Conservation (phyloP, 73 alveolate species). For the Stentor coeruleus region DNA sequence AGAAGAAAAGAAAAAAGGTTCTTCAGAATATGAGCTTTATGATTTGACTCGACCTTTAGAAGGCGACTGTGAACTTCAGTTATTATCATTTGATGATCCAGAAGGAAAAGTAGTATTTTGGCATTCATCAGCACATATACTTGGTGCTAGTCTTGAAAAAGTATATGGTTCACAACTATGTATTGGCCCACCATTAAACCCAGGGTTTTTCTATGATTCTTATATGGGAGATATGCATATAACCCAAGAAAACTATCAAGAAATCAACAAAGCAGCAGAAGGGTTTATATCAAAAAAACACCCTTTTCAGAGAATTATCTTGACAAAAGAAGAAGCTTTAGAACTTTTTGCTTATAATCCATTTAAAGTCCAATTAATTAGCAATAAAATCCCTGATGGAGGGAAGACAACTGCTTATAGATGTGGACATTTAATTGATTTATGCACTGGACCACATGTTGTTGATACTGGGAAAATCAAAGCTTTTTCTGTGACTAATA, state of each 20-base stretch:
- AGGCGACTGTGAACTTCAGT: slow-evolving; percentile 96
- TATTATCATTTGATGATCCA: slow-evolving; percentile 90
- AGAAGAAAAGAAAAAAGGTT: slow-evolving; percentile 51
- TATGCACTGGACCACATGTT: slow-evolving; percentile 99
- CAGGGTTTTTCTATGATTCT: slow-evolving; percentile 99
- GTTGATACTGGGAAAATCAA: slow-evolving; percentile 94
- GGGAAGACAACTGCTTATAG: slow-evolving; percentile 96
- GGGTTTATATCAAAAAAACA: slow-evolving; percentile 78
- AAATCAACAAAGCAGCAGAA: slow-evolving; percentile 83
- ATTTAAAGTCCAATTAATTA: slow-evolving; percentile 94
- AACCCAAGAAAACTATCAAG: slow-evolving; percentile 79
- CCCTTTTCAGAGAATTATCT: slow-evolving; percentile 90
- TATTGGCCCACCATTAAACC: slow-evolving; percentile 98
- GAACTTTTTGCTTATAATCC: slow-evolving; percentile 96
- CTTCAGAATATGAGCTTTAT: slow-evolving; percentile 46
- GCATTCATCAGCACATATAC: slow-evolving; percentile 99
- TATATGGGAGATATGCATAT: slow-evolving; percentile 89
- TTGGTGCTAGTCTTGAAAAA: slow-evolving; percentile 91
- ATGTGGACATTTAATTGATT: slow-evolving; percentile 97
- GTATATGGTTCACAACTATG: slow-evolving; percentile 96
- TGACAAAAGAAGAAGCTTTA: slow-evolving; percentile 89
- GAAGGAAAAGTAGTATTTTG: slow-evolving; percentile 86
- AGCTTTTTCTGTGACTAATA: slow-evolving; percentile 96
- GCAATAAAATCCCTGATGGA: slow-evolving; percentile 94
- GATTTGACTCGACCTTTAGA: slow-evolving; percentile 97